Evolutionary conservation across 805 yeast genomes (phyloP).

Genomic region (Ogataea polymorpha): DNA sequence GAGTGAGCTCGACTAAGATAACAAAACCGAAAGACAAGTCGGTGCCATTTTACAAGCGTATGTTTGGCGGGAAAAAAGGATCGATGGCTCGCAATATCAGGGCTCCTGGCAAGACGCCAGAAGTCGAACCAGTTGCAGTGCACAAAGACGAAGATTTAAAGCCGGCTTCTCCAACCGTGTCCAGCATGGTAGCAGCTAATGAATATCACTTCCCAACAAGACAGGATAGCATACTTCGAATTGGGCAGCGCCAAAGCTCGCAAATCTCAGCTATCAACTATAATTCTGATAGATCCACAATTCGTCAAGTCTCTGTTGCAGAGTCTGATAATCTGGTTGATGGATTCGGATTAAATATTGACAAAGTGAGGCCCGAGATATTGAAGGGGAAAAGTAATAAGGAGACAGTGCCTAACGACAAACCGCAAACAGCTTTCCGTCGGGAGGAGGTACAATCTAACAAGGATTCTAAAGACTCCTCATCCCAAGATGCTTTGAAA

Average conservation of each 20-base stretch:
- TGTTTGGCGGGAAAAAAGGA: conserved; percentile 2
- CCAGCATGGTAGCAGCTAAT: conserved; percentile 1
- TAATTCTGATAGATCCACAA: conserved; percentile 1
- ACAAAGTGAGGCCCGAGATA: conserved; percentile 1
- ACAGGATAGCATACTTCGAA: not conserved
- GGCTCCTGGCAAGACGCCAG: not conserved
- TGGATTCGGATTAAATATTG: conserved; percentile 5
- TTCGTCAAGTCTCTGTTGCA: conserved; percentile 4
- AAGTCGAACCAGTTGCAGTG: not conserved
- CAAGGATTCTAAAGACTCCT: no score
- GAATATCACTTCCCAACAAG: conserved; percentile 3
- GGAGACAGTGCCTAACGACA: no score
- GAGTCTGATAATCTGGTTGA: conserved; percentile 5
- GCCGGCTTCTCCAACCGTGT: not conserved
- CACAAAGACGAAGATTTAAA: not conserved
- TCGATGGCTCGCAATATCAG: not conserved
- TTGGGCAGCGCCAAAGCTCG: not conserved
- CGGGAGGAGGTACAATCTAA: no score
- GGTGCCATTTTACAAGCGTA: conserved; percentile 4
- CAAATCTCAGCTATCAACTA: not conserved
- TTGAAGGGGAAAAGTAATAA: not conserved
- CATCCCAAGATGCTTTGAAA: not conserved
- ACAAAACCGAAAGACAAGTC: conserved; percentile 7
- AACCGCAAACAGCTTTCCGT: no score
- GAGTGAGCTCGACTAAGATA: conserved; percentile 25